phyloP scores from a whole-genome alignment of 768 basidiomycete genomes.

The Cystobasidium onofrii region DNA sequence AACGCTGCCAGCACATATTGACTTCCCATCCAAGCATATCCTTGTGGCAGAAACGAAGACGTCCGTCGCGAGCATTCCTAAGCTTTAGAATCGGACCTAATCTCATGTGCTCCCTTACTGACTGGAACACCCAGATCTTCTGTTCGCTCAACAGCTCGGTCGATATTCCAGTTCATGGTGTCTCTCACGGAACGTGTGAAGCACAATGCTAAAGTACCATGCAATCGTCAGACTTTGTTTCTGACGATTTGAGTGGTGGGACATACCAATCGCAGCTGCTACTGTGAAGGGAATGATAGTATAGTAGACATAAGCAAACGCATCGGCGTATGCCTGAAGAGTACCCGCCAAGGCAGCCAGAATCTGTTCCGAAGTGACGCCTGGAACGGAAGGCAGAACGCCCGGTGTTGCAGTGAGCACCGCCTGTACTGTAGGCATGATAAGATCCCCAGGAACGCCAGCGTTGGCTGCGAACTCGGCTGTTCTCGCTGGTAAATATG shows the following conservation, averaged over 20 bases:
- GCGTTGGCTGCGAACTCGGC: background rate
- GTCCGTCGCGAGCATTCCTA: background rate
- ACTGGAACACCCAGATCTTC: background rate
- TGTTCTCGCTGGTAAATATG: background rate
- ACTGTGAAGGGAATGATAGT: slow-evolving; percentile 10
- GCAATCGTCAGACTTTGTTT: background rate
- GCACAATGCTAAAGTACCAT: background rate
- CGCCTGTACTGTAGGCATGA: background rate
- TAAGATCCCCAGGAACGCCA: background rate
- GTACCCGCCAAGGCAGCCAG: background rate
- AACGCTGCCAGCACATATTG: no score
- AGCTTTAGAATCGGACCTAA: background rate
- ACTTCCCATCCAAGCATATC: no score
- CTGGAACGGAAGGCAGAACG: background rate
- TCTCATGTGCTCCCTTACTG: background rate
- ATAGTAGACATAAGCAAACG: slow-evolving; percentile 16
- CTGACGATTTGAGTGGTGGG: background rate
- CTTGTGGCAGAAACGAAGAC: no score
- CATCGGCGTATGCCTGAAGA: slow-evolving; percentile 3
- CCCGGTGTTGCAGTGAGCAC: background rate
- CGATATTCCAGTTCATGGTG: slow-evolving; percentile 14
- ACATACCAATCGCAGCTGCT: background rate
- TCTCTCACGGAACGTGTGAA: background rate
- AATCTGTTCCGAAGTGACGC: background rate
- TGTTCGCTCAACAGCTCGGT: background rate